A percentile compares a stretch with the other conserved stretches of the same genome.
These are phyloP conservation scores for Phlebopus sp. DNA, from an alignment of 1,284 basidiomycete genomes.

Conservation along the genomic window DNA sequence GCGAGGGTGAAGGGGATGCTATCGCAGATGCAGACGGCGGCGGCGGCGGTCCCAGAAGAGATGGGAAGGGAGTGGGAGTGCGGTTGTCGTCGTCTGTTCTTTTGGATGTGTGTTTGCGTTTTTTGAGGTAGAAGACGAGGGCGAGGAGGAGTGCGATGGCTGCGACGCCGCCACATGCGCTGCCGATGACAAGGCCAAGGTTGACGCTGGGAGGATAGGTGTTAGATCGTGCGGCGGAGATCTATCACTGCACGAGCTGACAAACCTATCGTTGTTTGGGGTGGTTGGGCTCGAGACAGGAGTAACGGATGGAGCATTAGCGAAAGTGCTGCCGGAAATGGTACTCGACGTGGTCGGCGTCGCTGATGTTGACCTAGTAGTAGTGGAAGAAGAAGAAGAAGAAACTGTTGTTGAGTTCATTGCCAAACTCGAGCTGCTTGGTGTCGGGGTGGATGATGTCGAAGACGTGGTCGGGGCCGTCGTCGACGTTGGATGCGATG, in stretches of 20 bases:
- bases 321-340: not conserved
- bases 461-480: not conserved
- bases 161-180: conserved; percentile 8
- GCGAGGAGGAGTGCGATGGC: not conserved
- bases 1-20: no score
- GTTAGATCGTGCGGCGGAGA: not conserved
- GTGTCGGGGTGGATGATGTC: not conserved
- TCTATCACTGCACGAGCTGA: not conserved
- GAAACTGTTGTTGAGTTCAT: not conserved
- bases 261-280: not conserved
- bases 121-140: conserved; percentile 7
- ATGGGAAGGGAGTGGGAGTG: conserved; percentile 5
- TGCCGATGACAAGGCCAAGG: conserved; percentile 4
- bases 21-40: not conserved
- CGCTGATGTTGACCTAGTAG: not conserved
- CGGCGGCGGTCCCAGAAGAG: not conserved
- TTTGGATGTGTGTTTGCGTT: not conserved
- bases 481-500: no score
- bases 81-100: not conserved
- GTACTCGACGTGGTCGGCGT: not conserved
- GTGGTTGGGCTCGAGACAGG: not conserved
- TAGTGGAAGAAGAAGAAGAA: not conserved
- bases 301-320: not conserved
- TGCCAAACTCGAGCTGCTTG: not conserved
- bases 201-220: conserved; percentile 1